Evolutionary conservation across 768 basidiomycete species (phyloP).

Genomic region (Terana coerulea): DNA sequence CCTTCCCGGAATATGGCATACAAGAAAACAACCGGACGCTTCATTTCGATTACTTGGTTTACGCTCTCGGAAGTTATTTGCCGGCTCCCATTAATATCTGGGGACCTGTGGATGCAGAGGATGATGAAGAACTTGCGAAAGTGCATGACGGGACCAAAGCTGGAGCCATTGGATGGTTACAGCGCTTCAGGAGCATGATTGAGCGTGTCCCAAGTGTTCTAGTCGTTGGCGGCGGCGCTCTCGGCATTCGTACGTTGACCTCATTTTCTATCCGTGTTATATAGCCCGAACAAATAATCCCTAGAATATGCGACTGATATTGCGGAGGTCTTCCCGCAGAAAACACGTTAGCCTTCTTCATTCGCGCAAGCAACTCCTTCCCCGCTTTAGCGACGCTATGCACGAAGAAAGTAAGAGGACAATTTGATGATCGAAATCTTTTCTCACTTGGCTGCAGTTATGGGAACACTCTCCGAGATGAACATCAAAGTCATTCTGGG

Average conservation of each 20-base stretch:
- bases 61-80: constrained; percentile 58
- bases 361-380: constrained; percentile 51
- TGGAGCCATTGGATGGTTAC: constrained; percentile 49
- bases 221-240: constrained; percentile 69
- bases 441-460: constrained; percentile 10
- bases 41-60: constrained; percentile 53
- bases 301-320: constrained; percentile 66
- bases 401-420: constrained; percentile 44
- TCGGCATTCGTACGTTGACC: constrained; percentile 67
- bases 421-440: background rate
- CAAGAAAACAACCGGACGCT: constrained; percentile 26
- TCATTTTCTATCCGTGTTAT: background rate
- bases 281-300: background rate
- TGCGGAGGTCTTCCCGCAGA: constrained; percentile 46
- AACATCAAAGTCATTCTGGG: constrained; percentile 48
- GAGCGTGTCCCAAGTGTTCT: constrained; percentile 47
- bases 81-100: constrained; percentile 55
- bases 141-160: constrained; percentile 37
- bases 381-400: constrained; percentile 48
- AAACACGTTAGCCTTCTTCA: constrained; percentile 57
- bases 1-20: constrained; percentile 46
- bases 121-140: background rate
- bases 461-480: constrained; percentile 21
- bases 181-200: constrained; percentile 45
- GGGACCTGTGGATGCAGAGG: constrained; percentile 28